These are phyloP conservation scores for Hypseocharis bilobata DNA, from an alignment of 441 rosid species.

Conservation along the genomic window DNA sequence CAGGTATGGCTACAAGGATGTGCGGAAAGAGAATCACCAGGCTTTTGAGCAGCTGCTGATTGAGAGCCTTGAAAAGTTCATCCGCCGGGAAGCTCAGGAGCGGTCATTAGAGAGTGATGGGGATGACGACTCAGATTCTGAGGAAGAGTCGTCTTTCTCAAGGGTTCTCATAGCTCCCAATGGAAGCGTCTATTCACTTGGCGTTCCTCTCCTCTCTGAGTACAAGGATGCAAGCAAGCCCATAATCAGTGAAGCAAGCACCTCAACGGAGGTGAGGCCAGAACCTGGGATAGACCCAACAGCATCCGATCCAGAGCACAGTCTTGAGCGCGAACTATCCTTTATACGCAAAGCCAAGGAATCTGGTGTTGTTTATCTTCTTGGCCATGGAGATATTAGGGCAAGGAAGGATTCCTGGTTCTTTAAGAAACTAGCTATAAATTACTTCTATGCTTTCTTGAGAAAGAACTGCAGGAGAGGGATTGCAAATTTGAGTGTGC, in stretches of 20 bases:
- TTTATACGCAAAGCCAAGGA: slow-evolving; percentile 83
- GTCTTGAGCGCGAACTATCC: slow-evolving; percentile 84
- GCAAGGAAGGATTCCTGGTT: slow-evolving; percentile 96
- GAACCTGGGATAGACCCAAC: slow-evolving; percentile 31
- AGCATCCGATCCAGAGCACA: slow-evolving; percentile 55
- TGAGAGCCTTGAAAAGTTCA: slow-evolving; percentile 96
- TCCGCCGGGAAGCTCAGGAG: slow-evolving; percentile 89
- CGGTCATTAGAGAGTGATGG: slow-evolving; percentile 81
- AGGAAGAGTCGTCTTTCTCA: slow-evolving; percentile 43
- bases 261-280: slow-evolving; percentile 37
- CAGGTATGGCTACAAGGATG: slow-evolving; percentile 96
- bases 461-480: slow-evolving; percentile 94
- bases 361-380: slow-evolving; percentile 93
- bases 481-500: slow-evolving; percentile 76
- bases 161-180: slow-evolving; percentile 73
- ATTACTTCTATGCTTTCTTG: slow-evolving; percentile 86
- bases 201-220: slow-evolving; percentile 68
- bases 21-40: slow-evolving; percentile 88
- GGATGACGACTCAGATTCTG: slow-evolving; percentile 57
- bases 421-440: slow-evolving; percentile 75
- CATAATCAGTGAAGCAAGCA: slow-evolving; percentile 47
- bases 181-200: slow-evolving; percentile 79
- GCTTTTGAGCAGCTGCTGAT: slow-evolving; percentile 85
- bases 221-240: slow-evolving; percentile 36
- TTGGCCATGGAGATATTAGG: slow-evolving; percentile 90